These are phyloP conservation scores for Leccinum fibrillosum DNA, from an alignment of 768 basidiomycete species.

Conservation along the genomic window DNA sequence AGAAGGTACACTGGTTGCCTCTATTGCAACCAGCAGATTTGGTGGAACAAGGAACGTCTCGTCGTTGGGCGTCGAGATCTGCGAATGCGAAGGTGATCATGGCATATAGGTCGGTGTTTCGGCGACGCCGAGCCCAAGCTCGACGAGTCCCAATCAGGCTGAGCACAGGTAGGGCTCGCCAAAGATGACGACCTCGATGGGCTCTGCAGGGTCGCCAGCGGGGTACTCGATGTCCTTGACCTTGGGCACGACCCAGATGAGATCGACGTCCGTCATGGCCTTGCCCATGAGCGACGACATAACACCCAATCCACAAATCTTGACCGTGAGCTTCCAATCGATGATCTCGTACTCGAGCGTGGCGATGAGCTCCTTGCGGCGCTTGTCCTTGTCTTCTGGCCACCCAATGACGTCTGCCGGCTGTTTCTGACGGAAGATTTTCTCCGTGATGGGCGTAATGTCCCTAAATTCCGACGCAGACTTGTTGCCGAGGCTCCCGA, in stretches of 20 bases:
- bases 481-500: no score
- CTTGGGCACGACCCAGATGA: conserved; percentile 92
- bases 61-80: conserved; percentile 48
- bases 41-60: conserved; percentile 39
- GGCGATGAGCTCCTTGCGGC: no score
- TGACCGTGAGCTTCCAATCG: conserved; percentile 97
- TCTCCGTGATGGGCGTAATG: no score
- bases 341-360: conserved; percentile 93
- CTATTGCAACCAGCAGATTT: background rate
- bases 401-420: no score
- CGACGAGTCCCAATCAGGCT: conserved; percentile 75
- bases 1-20: no score
- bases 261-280: conserved; percentile 94
- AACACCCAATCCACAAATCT: conserved; percentile 96
- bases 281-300: conserved; percentile 98
- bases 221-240: conserved; percentile 95
- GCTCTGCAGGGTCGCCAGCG: conserved; percentile 85
- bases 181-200: conserved; percentile 95
- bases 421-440: no score
- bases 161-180: conserved; percentile 84
- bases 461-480: no score
- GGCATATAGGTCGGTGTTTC: conserved; percentile 36
- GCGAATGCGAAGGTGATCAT: conserved; percentile 59
- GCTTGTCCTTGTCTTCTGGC: no score
- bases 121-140: conserved; percentile 43